phyloP scores from a whole-genome alignment of 2,329 filamentous ascomycete genomes.

The Aspergillus arachidicola region DNA sequence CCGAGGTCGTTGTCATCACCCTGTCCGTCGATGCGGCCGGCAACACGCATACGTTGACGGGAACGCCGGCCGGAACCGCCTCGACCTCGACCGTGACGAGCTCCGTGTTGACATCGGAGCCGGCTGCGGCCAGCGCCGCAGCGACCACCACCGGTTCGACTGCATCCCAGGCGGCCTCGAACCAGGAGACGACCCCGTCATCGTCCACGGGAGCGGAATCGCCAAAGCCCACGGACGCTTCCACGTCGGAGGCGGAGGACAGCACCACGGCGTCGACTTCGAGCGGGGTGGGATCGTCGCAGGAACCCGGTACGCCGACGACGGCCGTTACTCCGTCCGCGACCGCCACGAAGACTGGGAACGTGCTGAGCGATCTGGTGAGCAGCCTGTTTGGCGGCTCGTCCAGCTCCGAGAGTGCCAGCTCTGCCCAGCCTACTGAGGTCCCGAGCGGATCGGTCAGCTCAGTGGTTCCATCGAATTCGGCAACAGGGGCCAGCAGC shows the following conservation, averaged over 20 bases:
- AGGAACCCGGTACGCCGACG: no score
- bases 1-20: conserved; percentile 22
- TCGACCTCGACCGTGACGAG: not conserved
- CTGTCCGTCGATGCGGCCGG: conserved; percentile 26
- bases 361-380: not conserved
- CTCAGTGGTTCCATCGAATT: not conserved
- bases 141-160: conserved; percentile 8
- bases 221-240: not conserved
- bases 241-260: not conserved
- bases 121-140: conserved; percentile 12
- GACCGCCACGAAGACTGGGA: not conserved
- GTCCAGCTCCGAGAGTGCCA: not conserved
- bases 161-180: not conserved
- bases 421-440: conserved; percentile 1
- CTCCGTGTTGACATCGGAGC: not conserved
- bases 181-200: not conserved
- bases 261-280: not conserved
- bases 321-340: not conserved
- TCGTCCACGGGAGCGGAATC: not conserved
- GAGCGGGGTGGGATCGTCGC: no score
- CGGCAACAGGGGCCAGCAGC: not conserved
- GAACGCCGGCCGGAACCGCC: conserved; percentile 9
- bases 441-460: not conserved
- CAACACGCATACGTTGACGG: conserved; percentile 27
- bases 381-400: not conserved